phyloP scores from a whole-genome alignment of 2,329 filamentous ascomycete species.

The Calonectria ilicicola region DNA sequence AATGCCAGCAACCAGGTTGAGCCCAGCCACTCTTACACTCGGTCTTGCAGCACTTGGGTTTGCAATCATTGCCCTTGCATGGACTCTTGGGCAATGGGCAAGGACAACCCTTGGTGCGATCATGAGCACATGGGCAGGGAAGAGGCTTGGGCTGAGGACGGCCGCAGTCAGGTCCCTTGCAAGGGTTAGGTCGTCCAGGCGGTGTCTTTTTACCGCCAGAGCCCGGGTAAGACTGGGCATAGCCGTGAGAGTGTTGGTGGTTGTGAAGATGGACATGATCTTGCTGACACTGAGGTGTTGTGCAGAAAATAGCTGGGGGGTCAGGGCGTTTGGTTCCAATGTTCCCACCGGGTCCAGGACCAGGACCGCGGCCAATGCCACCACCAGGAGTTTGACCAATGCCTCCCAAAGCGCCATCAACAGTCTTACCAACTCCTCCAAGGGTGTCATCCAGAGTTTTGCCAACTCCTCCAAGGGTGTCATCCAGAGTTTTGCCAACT shows the following conservation, averaged over 20 bases:
- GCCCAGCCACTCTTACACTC: slow-evolving; percentile 44
- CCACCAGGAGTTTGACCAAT: background rate
- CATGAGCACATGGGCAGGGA: slow-evolving; percentile 22
- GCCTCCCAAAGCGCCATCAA: background rate
- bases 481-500: background rate
- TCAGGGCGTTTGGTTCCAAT: background rate
- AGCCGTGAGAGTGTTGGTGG: slow-evolving; percentile 21
- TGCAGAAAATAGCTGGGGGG: background rate
- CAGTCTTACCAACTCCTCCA: background rate
- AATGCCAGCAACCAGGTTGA: slow-evolving; percentile 47
- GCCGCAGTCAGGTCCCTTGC: slow-evolving; percentile 8
- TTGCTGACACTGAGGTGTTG: background rate
- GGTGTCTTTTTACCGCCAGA: background rate
- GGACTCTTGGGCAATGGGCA: background rate
- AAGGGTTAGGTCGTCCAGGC: slow-evolving; percentile 12
- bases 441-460: background rate
- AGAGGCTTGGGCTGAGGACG: slow-evolving; percentile 28
- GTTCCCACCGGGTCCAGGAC: background rate
- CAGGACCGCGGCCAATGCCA: background rate
- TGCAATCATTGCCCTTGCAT: slow-evolving; percentile 37
- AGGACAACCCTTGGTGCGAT: slow-evolving; percentile 19
- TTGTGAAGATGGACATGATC: slow-evolving; percentile 30
- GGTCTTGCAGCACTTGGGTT: slow-evolving; percentile 39
- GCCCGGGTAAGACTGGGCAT: background rate
- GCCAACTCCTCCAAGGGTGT: background rate